Conservation (phyloP, 2,329 filamentous ascomycete species). For the Trichophyton benhamiae region DNA sequence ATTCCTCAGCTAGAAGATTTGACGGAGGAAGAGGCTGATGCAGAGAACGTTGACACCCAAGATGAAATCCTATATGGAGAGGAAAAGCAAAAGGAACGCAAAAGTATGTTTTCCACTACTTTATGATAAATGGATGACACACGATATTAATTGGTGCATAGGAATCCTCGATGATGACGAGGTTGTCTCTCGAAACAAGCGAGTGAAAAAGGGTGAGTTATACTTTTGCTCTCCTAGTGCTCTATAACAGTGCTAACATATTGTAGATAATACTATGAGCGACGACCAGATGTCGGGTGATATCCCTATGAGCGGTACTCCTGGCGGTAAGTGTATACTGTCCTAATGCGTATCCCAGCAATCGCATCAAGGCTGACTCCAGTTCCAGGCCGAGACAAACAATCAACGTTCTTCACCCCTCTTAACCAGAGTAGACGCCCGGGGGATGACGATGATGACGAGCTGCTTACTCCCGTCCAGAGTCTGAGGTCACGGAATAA, state of each 20-base stretch:
- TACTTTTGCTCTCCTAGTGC: neutral
- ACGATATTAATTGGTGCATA: slow-evolving; percentile 11
- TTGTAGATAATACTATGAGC: slow-evolving; percentile 16
- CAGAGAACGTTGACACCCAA: slow-evolving; percentile 39
- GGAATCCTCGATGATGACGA: slow-evolving; percentile 39
- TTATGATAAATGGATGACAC: neutral
- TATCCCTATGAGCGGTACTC: slow-evolving; percentile 9
- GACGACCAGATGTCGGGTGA: slow-evolving; percentile 26
- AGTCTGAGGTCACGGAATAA: slow-evolving; percentile 29
- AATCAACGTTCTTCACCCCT: slow-evolving; percentile 27
- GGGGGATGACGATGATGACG: slow-evolving; percentile 29
- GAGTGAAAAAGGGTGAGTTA: slow-evolving; percentile 31
- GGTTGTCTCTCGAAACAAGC: slow-evolving; percentile 33
- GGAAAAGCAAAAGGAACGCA: slow-evolving; percentile 37
- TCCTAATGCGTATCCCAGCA: neutral
- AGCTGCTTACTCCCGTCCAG: slow-evolving; percentile 27
- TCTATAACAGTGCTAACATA: neutral
- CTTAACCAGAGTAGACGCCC: slow-evolving; percentile 24
- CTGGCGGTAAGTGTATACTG: neutral
- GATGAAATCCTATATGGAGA: slow-evolving; percentile 39
- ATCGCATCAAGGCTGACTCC: slow-evolving; percentile 11
- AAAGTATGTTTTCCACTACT: slow-evolving; percentile 23
- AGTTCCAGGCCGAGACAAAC: slow-evolving; percentile 8
- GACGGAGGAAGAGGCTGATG: slow-evolving; percentile 38
- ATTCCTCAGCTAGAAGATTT: slow-evolving; percentile 37